phyloP scores from a whole-genome alignment of 1,139 yeast genomes.

The Nakaseomyces bracarensis region DNA sequence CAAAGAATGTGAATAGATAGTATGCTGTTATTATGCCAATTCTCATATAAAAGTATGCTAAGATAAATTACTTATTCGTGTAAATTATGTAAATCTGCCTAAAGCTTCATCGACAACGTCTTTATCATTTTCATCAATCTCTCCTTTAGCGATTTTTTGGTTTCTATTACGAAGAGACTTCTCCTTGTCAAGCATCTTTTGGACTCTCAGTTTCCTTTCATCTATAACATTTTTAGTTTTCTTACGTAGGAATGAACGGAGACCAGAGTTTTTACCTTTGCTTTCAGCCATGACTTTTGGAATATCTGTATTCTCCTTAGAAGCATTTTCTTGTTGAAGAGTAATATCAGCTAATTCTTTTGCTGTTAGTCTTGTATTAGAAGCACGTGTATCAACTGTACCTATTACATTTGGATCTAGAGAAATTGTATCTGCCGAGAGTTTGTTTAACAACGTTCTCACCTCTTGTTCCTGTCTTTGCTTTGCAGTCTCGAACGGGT shows the following conservation, averaged over 20 bases:
- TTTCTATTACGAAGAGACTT: constrained; percentile 60
- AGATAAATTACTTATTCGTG: neutral
- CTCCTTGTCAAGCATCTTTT: constrained; percentile 65
- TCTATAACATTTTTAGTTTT: constrained; percentile 81
- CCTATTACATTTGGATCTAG: constrained; percentile 88
- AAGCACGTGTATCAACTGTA: constrained; percentile 65
- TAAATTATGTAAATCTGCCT: constrained; percentile 26
- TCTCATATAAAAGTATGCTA: neutral
- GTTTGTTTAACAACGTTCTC: constrained; percentile 72
- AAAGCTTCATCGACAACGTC: constrained; percentile 32
- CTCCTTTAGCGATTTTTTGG: constrained; percentile 42
- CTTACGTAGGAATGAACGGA: constrained; percentile 75
- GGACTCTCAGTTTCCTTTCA: constrained; percentile 77
- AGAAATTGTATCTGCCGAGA: constrained; percentile 86
- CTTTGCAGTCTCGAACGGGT: constrained; percentile 85
- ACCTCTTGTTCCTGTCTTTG: constrained; percentile 95
- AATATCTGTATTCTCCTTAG: constrained; percentile 35
- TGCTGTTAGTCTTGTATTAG: constrained; percentile 54
- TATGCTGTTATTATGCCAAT: neutral
- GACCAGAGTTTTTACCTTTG: constrained; percentile 72
- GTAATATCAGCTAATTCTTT: constrained; percentile 46
- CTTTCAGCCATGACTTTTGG: constrained; percentile 52
- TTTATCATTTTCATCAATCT: constrained; percentile 35
- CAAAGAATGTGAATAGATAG: neutral
- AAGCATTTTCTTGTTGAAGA: constrained; percentile 34